Percentiles rank a stretch among this genome's conserved stretches.
Conservation (phyloP, 495 filamentous ascomycete species). For the Penicillium angulare region DNA sequence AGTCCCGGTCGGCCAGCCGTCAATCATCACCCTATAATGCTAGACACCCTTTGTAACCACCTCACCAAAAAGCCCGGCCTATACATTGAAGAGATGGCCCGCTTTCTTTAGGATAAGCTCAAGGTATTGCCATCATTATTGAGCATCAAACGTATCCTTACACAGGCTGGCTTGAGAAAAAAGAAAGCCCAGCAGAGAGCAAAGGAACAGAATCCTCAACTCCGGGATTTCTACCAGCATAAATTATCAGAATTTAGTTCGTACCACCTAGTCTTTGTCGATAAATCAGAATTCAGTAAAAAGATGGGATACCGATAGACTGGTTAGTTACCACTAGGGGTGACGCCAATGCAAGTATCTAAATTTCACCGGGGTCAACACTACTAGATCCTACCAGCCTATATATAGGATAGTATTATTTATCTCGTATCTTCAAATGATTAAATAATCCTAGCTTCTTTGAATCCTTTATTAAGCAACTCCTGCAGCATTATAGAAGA, state of each 20-base stretch:
- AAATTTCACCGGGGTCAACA: neutral
- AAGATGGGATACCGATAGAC: neutral
- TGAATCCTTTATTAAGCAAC: conserved; percentile 39
- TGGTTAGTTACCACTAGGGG: neutral
- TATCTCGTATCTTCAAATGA: conserved; percentile 33
- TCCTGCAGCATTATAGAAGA: conserved; percentile 33
- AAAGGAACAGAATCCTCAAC: conserved; percentile 1
- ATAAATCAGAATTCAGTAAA: conserved; percentile 1
- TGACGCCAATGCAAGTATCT: neutral
- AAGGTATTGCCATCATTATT: conserved; percentile 8
- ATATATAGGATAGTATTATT: conserved; percentile 38
- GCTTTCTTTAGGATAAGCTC: neutral
- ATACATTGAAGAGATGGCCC: conserved; percentile 18
- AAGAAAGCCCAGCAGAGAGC: conserved; percentile 12
- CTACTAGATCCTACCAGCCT: neutral
- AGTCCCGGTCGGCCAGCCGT: too few relatives aligned
- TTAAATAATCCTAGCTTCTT: conserved; percentile 38
- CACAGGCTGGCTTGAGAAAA: conserved; percentile 20
- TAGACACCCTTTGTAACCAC: conserved; percentile 11
- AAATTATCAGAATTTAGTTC: neutral
- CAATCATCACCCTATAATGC: conserved; percentile 21
- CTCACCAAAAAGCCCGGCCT: conserved; percentile 8
- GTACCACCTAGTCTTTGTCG: neutral
- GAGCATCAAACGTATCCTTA: conserved; percentile 11
- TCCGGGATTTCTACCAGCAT: conserved; percentile 1